Evolutionary conservation across 2,329 filamentous ascomycete genomes (phyloP), one percentile per base, ranked within the genome.

Genomic region (Neofusicoccum kwambonambiense): DNA sequence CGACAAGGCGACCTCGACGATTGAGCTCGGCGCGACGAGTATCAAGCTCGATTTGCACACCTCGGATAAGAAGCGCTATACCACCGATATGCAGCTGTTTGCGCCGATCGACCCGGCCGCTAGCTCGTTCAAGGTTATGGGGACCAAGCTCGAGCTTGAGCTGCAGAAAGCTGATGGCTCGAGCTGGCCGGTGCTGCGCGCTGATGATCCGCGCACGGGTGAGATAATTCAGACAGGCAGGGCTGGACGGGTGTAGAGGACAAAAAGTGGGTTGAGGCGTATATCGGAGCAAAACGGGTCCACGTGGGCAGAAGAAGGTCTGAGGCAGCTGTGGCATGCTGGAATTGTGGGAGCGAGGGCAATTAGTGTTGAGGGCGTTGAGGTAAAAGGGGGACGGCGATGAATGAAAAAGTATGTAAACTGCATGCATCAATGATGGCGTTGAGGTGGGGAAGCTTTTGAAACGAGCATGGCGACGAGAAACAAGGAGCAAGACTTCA

Each of bases 181-280:
- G 47, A 90, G 91, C 73, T 97, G 93, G 93, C 90, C 93, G 39
- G 91, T 95, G 4, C 79, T 97, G 72, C 86, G 92, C 67, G 90
- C 88, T 66, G 91, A 95, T 71, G 92, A 97, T 71, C 84, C 81
- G 69, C 82, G 81, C 69, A 87, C 86, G 3, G 88, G 88, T 2
- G 90, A 96, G 80, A 96, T 97, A 71, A 87, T 98, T 69, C 95
- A 99, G 79, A 84, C 96, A 68, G 95, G 95, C 13, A 85, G 88
- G 69, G 93, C 95, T 5, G 63, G 37, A 19, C 44, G 62, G 41
- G 62, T 58, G 41, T 31, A 44, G 47, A 41, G 34, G n/a, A 22
- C 11, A 7, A 2, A 31, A n/a, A 3, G 37, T 17, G 19, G 13
- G 39, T 12, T 27, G 61, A 35, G 37, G 7, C 4, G 27, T 34